Conservation (phyloP, 2,329 filamentous ascomycete species). For the Venturia carpophila region DNA sequence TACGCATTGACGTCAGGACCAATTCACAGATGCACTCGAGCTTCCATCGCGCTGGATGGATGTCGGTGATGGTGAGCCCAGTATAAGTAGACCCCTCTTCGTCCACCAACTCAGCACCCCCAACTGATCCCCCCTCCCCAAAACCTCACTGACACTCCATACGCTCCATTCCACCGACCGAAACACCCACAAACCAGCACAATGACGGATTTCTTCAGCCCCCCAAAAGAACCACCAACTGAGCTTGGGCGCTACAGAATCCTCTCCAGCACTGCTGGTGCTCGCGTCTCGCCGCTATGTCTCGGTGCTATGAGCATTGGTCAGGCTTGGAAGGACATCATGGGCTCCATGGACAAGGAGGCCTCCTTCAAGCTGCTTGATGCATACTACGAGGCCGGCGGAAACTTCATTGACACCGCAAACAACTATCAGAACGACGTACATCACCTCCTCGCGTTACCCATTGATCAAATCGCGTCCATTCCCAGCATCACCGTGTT, state of each 20-base stretch:
- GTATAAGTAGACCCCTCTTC: not conserved
- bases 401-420: conserved; percentile 65
- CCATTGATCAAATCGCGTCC: conserved; percentile 16
- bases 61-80: not conserved
- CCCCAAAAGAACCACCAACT: conserved; percentile 3
- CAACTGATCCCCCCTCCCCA: too few relatives aligned
- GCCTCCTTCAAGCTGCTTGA: conserved; percentile 58
- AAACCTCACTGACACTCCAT: too few relatives aligned
- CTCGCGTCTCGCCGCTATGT: conserved; percentile 38
- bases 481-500: too few relatives aligned
- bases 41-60: not conserved
- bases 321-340: conserved; percentile 46
- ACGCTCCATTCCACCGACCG: not conserved
- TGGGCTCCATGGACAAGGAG: conserved; percentile 49
- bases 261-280: conserved; percentile 44
- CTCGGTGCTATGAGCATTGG: conserved; percentile 62
- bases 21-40: not conserved
- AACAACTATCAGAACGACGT: conserved; percentile 24
- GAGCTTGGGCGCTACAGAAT: conserved; percentile 36
- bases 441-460: conserved; percentile 32
- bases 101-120: not conserved
- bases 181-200: not conserved
- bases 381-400: conserved; percentile 55
- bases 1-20: not conserved
- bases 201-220: not conserved